Conservation (phyloP, 2,329 filamentous ascomycete genomes). For the Diplodia corticola region DNA sequence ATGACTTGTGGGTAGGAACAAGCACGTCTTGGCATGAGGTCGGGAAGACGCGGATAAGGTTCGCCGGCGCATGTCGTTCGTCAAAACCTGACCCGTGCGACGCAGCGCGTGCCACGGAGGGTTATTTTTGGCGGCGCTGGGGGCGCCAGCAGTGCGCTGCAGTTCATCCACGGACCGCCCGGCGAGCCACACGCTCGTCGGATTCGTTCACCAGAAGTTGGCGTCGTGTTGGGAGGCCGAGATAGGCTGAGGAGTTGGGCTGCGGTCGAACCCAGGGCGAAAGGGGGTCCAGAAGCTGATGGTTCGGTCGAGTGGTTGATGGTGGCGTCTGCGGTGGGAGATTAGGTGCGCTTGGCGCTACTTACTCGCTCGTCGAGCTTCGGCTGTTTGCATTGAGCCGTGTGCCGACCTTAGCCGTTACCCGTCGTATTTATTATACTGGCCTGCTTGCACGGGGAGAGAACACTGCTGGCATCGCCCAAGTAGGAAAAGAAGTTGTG, state of each 20-base stretch:
- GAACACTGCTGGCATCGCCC: too few species aligned
- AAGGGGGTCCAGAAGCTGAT: neutral
- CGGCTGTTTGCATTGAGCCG: neutral
- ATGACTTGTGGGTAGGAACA: neutral
- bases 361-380: constrained; percentile 10
- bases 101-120: neutral
- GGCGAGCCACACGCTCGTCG: neutral
- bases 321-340: neutral
- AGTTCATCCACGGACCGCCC: neutral
- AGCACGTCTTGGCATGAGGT: neutral
- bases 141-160: neutral
- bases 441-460: too few species aligned
- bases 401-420: too few species aligned
- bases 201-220: neutral
- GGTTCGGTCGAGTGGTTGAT: neutral
- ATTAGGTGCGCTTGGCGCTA: neutral
- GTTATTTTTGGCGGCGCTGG: neutral
- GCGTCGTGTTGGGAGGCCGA: neutral
- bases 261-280: neutral
- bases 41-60: neutral
- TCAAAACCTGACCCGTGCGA: neutral
- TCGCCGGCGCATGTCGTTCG: neutral
- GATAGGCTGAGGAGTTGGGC: neutral
- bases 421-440: neutral
- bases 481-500: too few species aligned